Evolutionary conservation across 1,284 basidiomycete species (phyloP), one percentile per base, ranked within the genome.

Genomic region (Fomitiporia mediterranea): DNA sequence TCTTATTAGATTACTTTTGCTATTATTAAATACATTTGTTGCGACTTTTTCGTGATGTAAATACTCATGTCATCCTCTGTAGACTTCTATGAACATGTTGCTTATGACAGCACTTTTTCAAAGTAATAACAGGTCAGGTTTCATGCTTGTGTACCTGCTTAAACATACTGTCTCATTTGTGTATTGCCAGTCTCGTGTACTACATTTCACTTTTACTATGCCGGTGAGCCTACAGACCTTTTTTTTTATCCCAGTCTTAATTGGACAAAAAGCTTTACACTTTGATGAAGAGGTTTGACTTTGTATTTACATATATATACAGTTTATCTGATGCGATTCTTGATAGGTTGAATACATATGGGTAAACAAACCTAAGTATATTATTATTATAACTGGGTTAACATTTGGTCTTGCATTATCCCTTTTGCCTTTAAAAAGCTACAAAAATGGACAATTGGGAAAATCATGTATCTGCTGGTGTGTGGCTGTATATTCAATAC

Each of bases 311-410:
- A 17, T 17, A 21, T 21, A 8, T 15, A 13, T 2, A 6, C 11
- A 21, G 40, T n/a, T 13, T 40, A 40, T 17, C 17, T 21, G 15
- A 21, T 43, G 4, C 27, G 23, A 47, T 42, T 28, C 11, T 3
- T 4, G n/a, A n/a, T 25, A 53, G 51, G 39, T 32, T 13, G 51
- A 44, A 21, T 53, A 53, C 40, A 53, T 53, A 7, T 53, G 52
- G 52, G 52, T 54, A 47, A 46, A 27, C 17, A 21, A 15, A 2
- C 27, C 7, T 23, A 15, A 2, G n/a, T 7, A 19, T 19, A 9
- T 8, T 23, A 7, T 7, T 9, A 23, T 25, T 11, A 23, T 27
- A 23, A 25, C 4, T 21, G 19, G 6, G 21, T 19, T 21, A 4
- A 4, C 4, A 3, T 6, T 43, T 4, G 5, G 19, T 43, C n/a